Base-by-base conservation (phyloP, 225 moss, liverwort and hornwort genomes). In the Neckera pumila region DNA sequence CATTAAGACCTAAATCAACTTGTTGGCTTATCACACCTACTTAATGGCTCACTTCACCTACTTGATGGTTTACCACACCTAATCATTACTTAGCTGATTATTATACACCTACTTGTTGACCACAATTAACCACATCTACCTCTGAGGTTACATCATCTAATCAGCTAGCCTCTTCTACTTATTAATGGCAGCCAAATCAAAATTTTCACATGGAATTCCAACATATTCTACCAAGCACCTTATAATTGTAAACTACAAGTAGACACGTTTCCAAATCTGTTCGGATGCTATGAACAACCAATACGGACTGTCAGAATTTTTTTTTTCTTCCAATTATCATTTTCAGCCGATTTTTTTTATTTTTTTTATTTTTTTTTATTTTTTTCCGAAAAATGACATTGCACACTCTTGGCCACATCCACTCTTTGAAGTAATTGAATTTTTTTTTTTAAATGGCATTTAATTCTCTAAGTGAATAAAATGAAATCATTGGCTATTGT, bases 161-260 rank as follows among this genome's bases (percentile, higher is more conserved):
- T 12, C 7, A 74, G 0, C 7, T 31, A 17, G 53, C 0, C 0
- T 0, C 7, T 0, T 12, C 2, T 2, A 18, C 4, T 19, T 31
- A 75, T 49, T 75, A 11, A 9, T 30, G 2, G 6, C 19, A 12
- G 7, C 4, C 31, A 47, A 31, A 1, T 7, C 19, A 11, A 47
- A 47, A 47, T 74, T 74, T 17, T 31, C 19, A 27, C 0, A 27
- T 42, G 1, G 9, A 43, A 73, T 30, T 73, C 1, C 0, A 45
- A 74, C 7, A 47, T 45, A 4, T 4, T 74, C 4, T 30, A 19
- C 11, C 12, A 74, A 47, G 0, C 18, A 19, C 12, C 4, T 31
- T 31, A 1, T 74, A 47, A 74, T 31, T 74, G 12, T 31, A 49
- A 49, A 74, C 19, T 49, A 11, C 2, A 19, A 31, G 19, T 47